A percentile compares a stretch with the other conserved stretches of the same genome.
These are phyloP conservation scores for Malbranchea cinnamomea DNA, from an alignment of 2,329 filamentous ascomycete genomes.

Conservation along the genomic window DNA sequence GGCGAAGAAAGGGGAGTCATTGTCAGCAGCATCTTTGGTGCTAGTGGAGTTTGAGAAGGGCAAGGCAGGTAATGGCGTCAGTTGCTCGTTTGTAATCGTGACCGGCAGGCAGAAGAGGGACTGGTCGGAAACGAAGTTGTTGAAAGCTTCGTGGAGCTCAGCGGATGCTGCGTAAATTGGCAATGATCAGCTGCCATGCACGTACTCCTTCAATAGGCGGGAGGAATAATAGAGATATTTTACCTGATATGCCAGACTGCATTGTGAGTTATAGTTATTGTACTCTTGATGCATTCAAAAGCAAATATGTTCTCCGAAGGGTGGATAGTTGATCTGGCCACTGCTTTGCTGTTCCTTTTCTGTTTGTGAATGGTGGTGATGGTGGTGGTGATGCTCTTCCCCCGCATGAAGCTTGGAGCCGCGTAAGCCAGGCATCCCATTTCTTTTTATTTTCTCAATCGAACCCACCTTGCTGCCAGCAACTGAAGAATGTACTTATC, in stretches of 20 bases:
- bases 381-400: too few relatives aligned
- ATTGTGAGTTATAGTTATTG: constrained; percentile 17
- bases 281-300: background rate
- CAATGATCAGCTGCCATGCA: constrained; percentile 2
- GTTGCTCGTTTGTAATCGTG: constrained; percentile 30
- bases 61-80: constrained; percentile 26
- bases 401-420: too few relatives aligned
- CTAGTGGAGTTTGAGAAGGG: constrained; percentile 20
- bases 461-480: too few relatives aligned
- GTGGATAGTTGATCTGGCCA: too few relatives aligned
- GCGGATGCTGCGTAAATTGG: constrained; percentile 24
- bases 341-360: too few relatives aligned
- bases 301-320: too few relatives aligned
- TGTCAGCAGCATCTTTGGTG: background rate
- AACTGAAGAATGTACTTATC: too few relatives aligned
- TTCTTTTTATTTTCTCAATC: too few relatives aligned
- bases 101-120: constrained; percentile 32
- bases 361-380: too few relatives aligned
- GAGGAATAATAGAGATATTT: constrained; percentile 3
- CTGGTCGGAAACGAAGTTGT: constrained; percentile 25
- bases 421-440: too few relatives aligned
- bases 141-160: constrained; percentile 33
- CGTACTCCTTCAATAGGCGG: constrained; percentile 4
- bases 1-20: constrained; percentile 33
- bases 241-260: constrained; percentile 37